Evolutionary conservation across 768 basidiomycete genomes (phyloP), one percentile per base, ranked within the genome.

Genomic region (Thelephora aurantiotincta): DNA sequence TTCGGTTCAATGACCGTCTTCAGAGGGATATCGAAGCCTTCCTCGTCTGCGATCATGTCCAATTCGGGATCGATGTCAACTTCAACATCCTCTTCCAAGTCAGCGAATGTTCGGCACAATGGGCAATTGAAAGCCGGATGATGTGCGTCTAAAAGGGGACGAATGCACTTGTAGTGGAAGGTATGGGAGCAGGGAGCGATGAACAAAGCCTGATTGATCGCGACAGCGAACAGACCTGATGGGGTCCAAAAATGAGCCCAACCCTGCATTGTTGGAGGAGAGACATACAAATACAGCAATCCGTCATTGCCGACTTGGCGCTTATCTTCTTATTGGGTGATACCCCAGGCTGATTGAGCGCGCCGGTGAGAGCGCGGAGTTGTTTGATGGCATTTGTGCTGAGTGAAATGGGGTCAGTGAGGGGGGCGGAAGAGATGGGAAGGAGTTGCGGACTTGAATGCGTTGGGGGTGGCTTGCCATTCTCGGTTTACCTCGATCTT

Each of bases 161-260:
- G 77, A 50, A 99, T 92, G 62, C 94, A 97, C 64, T 97, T 98
- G 76, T 88, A 91, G 67, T 92, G 89, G 70, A 88, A 90, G 0
- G 91, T 82, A 63, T 99, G 94, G 1, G 89, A 92, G 65, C 94
- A 99, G 0, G 94, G 94, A 23, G 94, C 91, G 59, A 99, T 93
- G 69, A 99, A 97, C 43, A 98, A 77, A 0, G 91, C 86, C 64
- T 99, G 94, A 52, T 82, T 87, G 60, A 97, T 92, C 1, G 89
- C 84, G 0, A 98, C 91, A 19, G 79, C 68, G 68, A 94, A 99
- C 22, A 84, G 65, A 60, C 77, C 75, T 77, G 47, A 30, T 30
- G 9, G 26, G 23, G 2, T 23, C 14, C 9, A 11, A 13, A 43
- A 19, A 33, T 43, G 13, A 33, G 35, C 14, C 4, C 22, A 14